phyloP scores from a whole-genome alignment of 306 rosid species.

The Corylus avellana region DNA sequence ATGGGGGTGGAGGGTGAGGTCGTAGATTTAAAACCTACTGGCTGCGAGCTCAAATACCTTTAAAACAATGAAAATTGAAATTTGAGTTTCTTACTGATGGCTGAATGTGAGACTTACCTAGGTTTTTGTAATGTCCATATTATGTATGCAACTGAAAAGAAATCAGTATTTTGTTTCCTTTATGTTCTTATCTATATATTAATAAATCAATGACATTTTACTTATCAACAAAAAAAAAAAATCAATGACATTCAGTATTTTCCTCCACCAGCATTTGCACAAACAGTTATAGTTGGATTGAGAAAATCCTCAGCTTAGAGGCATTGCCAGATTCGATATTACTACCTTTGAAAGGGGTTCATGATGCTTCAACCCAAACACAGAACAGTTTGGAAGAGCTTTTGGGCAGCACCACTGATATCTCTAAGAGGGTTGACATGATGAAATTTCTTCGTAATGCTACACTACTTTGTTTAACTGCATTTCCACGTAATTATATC shows the following conservation, averaged over 20 bases:
- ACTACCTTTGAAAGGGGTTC: constrained; percentile 57
- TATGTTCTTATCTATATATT: constrained; percentile 6
- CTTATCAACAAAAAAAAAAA: too few species aligned
- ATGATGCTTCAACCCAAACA: constrained; percentile 43
- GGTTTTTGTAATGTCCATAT: neutral
- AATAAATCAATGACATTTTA: constrained; percentile 21
- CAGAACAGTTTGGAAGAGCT: constrained; percentile 59
- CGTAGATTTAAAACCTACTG: neutral
- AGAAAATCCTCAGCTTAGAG: constrained; percentile 65
- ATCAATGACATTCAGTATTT: constrained; percentile 30
- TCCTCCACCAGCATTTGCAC: constrained; percentile 59
- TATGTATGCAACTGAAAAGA: constrained; percentile 1
- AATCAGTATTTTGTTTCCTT: neutral
- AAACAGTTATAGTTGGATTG: constrained; percentile 71
- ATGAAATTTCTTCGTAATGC: constrained; percentile 78
- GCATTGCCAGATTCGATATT: constrained; percentile 63
- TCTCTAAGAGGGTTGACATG: constrained; percentile 52
- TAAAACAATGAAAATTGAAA: neutral
- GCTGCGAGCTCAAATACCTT: neutral
- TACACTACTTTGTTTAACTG: constrained; percentile 70
- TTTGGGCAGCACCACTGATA: constrained; percentile 40
- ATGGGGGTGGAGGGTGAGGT: neutral
- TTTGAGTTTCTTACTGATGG: neutral
- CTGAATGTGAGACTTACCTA: neutral
- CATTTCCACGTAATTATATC: constrained; percentile 76